Evolutionary conservation across 1,284 basidiomycete genomes (phyloP).

Genomic region (Flammula alnicola): DNA sequence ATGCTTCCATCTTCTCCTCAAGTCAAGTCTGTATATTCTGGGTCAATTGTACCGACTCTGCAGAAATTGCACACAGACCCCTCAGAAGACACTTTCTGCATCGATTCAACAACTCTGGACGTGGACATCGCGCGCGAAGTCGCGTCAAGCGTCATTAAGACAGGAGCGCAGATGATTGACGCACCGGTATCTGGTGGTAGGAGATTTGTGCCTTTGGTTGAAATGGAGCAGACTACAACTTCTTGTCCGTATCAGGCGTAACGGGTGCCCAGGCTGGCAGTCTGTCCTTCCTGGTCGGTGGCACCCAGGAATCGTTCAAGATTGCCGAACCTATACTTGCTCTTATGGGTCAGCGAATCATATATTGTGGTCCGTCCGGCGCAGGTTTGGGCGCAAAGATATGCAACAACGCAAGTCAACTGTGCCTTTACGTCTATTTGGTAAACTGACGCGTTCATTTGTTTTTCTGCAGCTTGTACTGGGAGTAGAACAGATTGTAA

Average conservation of each 20-base stretch:
- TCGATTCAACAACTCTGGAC: slow-evolving; percentile 90
- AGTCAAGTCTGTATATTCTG: slow-evolving; percentile 73
- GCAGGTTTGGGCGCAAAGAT: slow-evolving; percentile 87
- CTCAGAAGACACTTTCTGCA: slow-evolving; percentile 62
- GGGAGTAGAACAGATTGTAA: slow-evolving; percentile 78
- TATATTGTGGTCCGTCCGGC: slow-evolving; percentile 89
- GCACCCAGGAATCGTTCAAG: slow-evolving; percentile 62
- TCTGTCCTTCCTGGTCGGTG: slow-evolving; percentile 92
- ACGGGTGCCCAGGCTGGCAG: slow-evolving; percentile 85
- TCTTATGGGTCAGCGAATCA: slow-evolving; percentile 82
- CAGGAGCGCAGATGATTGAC: slow-evolving; percentile 83
- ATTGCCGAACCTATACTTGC: slow-evolving; percentile 63
- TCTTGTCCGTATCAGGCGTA: slow-evolving; percentile 55
- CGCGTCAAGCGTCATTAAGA: slow-evolving; percentile 52
- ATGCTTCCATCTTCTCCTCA: slow-evolving; percentile 90
- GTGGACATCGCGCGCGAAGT: slow-evolving; percentile 74
- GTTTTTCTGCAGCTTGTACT: slow-evolving; percentile 55
- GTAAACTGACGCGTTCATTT: background rate
- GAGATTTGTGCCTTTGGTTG: slow-evolving; percentile 26
- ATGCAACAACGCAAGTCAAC: slow-evolving; percentile 70
- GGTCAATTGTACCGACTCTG: slow-evolving; percentile 66
- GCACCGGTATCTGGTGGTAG: slow-evolving; percentile 90
- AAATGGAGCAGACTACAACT: slow-evolving; percentile 1
- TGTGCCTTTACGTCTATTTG: background rate
- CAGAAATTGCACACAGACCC: slow-evolving; percentile 45